Conservation (phyloP, 2,329 filamentous ascomycete species). For the Venturia nashicola region DNA sequence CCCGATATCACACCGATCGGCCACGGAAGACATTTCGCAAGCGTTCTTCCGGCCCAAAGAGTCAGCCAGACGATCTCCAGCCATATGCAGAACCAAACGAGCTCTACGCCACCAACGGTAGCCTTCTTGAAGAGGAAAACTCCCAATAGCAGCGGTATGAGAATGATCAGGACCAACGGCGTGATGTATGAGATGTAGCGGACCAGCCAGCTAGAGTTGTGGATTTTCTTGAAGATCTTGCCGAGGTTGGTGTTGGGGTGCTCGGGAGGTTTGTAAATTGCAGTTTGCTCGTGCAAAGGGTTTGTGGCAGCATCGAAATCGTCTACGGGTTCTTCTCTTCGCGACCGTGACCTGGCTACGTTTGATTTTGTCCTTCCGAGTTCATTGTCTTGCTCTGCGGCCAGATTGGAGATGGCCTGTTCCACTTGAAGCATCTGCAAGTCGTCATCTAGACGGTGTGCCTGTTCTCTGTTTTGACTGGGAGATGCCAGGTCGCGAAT, state of each 20-base stretch:
- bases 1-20: conserved; percentile 53
- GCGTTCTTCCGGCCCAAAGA: conserved; percentile 62
- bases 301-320: conserved; percentile 58
- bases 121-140: conserved; percentile 45
- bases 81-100: conserved; percentile 94
- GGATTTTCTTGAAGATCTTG: conserved; percentile 52
- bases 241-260: conserved; percentile 50
- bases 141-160: conserved; percentile 57
- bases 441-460: conserved; percentile 52
- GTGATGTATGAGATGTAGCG: conserved; percentile 62
- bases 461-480: conserved; percentile 46
- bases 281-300: conserved; percentile 54
- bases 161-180: conserved; percentile 49
- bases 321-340: conserved; percentile 45
- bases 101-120: conserved; percentile 59
- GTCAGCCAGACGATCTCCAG: conserved; percentile 87
- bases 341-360: conserved; percentile 39
- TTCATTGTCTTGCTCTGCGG: conserved; percentile 23
- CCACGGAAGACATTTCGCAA: conserved; percentile 52
- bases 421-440: conserved; percentile 53
- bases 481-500: conserved; percentile 31
- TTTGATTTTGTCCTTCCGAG: conserved; percentile 26
- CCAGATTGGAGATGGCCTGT: conserved; percentile 37
- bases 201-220: conserved; percentile 52
- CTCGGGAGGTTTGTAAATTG: conserved; percentile 51